Evolutionary conservation across 2,329 filamentous ascomycete genomes (phyloP), one percentile per base, ranked within the genome.

Genomic region (Fusarium beomiforme): DNA sequence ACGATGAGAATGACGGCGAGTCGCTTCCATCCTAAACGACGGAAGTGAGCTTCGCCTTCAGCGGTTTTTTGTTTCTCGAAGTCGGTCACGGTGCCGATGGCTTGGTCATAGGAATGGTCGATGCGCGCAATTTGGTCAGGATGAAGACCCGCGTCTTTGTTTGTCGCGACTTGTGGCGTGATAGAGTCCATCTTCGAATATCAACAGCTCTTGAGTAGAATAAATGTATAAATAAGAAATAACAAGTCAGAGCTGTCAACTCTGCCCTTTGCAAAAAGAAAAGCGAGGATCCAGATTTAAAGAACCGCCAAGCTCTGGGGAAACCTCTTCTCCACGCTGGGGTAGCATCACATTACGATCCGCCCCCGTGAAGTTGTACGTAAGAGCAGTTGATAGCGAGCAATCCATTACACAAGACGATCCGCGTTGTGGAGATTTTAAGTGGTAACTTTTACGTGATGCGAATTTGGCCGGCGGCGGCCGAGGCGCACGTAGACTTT

Each of bases 1-100:
- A 75, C 73, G 13, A 75, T 75, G 36, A 75, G 71, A 2, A 75
- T 69, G 1, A 75, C 71, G 21, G 73, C 71, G 14, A 75, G 64
- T 14, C 73, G 69, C 55, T 75, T 75, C 73, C 73, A 75, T 44
- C 73, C 73, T 1, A 75, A 19, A 2, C 73, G 73, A 42, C 64
- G 63, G 31, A 74, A 75, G 39, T 54, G 74, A 12, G 71, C 71
- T 23, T 69, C 70, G 2, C 73, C 73, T 37, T 66, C 56, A 16
- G 65, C 53, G 9, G 67, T 72, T 47, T 76, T 76, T 37, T 69
- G 64, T 54, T 75, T 72, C 47, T 76, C 74, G 8, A 69, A 72
- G n/a, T 76, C 72, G 24, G 74, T 72, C 6, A 73, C 64, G 17
- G 73, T 71, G 34, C 74, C 74, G 19, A 59, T 8, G 37, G 72